phyloP scores from a whole-genome alignment of 371 early-diverging fungal genomes.

The Choanephora cucurbitarum region DNA sequence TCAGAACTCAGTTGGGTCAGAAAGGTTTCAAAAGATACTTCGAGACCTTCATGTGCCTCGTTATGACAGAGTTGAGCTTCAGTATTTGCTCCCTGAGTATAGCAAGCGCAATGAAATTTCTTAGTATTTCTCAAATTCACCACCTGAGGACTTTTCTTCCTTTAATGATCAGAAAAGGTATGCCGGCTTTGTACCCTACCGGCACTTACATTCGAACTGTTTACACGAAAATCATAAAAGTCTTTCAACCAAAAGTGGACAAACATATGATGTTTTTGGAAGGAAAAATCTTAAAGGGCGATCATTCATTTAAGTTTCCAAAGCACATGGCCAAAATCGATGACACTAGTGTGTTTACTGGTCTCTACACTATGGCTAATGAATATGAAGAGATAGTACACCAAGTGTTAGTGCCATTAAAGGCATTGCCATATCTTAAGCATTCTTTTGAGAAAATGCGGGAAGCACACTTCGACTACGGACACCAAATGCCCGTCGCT shows the following conservation, averaged over 20 bases:
- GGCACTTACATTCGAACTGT: background rate
- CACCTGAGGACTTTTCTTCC: background rate
- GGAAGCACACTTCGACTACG: background rate
- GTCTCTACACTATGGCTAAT: background rate
- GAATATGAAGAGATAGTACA: conserved; percentile 4
- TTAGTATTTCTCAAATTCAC: background rate
- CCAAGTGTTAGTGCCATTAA: background rate
- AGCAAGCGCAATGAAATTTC: background rate
- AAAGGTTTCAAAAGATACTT: conserved; percentile 14
- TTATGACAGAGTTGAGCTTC: no score
- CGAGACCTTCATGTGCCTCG: conserved; percentile 15
- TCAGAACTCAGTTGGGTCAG: conserved; percentile 15
- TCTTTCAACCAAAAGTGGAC: conserved; percentile 3
- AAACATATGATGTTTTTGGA: conserved; percentile 6
- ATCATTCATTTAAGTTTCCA: conserved; percentile 7
- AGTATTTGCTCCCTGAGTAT: background rate
- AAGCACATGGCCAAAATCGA: conserved; percentile 8
- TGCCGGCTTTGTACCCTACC: conserved; percentile 3
- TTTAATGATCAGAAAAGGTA: conserved; percentile 8
- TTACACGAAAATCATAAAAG: conserved; percentile 4
- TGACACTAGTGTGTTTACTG: background rate
- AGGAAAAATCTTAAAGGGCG: conserved; percentile 4
- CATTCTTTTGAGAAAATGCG: conserved; percentile 7
- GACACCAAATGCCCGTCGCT: background rate
- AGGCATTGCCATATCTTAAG: background rate